Evolutionary conservation across 2,329 filamentous ascomycete species (phyloP).

Genomic region (Gyromitra esculenta): DNA sequence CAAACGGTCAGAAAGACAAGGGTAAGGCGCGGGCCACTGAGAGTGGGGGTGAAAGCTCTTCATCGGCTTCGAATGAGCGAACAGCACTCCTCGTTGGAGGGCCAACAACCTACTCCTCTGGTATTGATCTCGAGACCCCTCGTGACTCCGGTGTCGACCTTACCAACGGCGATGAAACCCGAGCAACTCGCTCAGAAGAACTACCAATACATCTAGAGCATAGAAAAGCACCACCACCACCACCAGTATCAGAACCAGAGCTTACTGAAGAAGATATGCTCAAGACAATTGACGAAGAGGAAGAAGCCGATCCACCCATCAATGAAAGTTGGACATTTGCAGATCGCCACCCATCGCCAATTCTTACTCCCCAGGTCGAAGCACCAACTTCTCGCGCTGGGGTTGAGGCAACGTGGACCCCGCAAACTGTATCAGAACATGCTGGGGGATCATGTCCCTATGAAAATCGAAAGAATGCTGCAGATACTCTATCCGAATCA

Average conservation of each 20-base stretch:
- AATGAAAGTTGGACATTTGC: slow-evolving; percentile 38
- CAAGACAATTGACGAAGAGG: slow-evolving; percentile 41
- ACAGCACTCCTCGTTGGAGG: slow-evolving; percentile 40
- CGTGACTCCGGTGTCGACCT: slow-evolving; percentile 39
- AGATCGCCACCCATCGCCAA: slow-evolving; percentile 29
- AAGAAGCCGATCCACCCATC: slow-evolving; percentile 23
- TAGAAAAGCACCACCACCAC: slow-evolving; percentile 10
- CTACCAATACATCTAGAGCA: slow-evolving; percentile 20
- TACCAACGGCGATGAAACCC: slow-evolving; percentile 34
- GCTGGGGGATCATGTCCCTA: slow-evolving; percentile 11
- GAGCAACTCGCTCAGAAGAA: slow-evolving; percentile 33
- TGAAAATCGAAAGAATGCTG: slow-evolving; percentile 18
- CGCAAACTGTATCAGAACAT: not conserved
- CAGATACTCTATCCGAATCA: slow-evolving; percentile 8
- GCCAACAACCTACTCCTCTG: slow-evolving; percentile 34
- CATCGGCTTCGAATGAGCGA: slow-evolving; percentile 30
- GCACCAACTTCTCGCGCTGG: slow-evolving; percentile 22
- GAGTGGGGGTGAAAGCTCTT: slow-evolving; percentile 41
- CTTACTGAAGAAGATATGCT: slow-evolving; percentile 41
- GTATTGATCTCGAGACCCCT: not conserved
- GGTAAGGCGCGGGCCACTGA: slow-evolving; percentile 48
- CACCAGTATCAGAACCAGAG: slow-evolving; percentile 23
- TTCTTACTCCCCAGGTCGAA: slow-evolving; percentile 9
- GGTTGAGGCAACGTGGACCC: slow-evolving; percentile 4
- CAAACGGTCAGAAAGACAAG: slow-evolving; percentile 42